Evolutionary conservation across 164 flowering plant genomes (phyloP).

Genomic region (Vitis rupestris): DNA sequence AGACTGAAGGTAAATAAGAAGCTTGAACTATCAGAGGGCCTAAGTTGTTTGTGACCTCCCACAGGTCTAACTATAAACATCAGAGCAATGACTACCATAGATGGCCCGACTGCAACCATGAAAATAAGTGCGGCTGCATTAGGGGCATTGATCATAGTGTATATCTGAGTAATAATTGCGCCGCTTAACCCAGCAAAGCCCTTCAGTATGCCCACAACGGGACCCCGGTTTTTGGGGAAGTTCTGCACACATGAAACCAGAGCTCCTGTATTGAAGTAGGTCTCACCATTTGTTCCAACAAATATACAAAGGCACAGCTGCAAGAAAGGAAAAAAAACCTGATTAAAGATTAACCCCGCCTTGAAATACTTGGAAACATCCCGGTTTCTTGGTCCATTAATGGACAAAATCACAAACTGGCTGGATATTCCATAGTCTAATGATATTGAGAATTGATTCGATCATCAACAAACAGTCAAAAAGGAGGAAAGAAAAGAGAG

Average conservation of each 20-base stretch:
- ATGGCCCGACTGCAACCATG: constrained; percentile 49
- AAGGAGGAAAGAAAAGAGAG: background rate
- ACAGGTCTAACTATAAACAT: constrained; percentile 53
- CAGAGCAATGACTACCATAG: constrained; percentile 33
- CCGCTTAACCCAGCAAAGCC: constrained; percentile 65
- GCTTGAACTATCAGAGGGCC: constrained; percentile 35
- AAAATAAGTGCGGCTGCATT: constrained; percentile 33
- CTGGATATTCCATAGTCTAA: too few species aligned
- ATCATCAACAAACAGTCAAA: too few species aligned
- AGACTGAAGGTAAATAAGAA: constrained; percentile 34
- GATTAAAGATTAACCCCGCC: background rate
- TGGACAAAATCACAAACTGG: too few species aligned
- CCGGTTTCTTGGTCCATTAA: too few species aligned
- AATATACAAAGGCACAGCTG: constrained; percentile 52
- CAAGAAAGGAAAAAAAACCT: background rate
- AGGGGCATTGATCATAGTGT: constrained; percentile 31
- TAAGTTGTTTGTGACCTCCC: constrained; percentile 43
- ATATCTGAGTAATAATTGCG: constrained; percentile 55
- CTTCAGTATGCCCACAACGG: constrained; percentile 60
- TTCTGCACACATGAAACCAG: constrained; percentile 59
- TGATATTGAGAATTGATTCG: too few species aligned
- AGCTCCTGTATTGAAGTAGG: constrained; percentile 62
- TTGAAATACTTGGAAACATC: background rate
- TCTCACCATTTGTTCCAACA: constrained; percentile 61
- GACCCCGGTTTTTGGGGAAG: constrained; percentile 65